Evolutionary conservation across 768 basidiomycete genomes (phyloP).

Genomic region (Tulasnella sp.): DNA sequence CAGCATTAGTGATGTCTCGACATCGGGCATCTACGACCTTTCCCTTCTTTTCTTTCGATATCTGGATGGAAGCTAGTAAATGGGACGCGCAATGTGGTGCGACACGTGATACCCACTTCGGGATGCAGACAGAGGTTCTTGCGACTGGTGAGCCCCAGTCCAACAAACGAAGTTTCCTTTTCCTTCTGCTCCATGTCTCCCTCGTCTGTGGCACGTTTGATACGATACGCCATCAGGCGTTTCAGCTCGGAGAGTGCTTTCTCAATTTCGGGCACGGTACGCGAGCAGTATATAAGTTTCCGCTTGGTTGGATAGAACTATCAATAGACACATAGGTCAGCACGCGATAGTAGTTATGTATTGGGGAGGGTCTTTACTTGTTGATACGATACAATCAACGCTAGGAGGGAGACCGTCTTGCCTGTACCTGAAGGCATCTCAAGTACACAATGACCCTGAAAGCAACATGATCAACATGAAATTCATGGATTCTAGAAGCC

Average conservation of each 20-base stretch:
- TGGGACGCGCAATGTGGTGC: neutral
- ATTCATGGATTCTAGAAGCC: too few species aligned
- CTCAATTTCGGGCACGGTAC: slow-evolving; percentile 98
- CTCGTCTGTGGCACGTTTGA: slow-evolving; percentile 36
- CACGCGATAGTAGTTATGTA: neutral
- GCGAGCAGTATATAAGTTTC: slow-evolving; percentile 97
- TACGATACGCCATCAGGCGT: slow-evolving; percentile 82
- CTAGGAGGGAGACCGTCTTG: slow-evolving; percentile 93
- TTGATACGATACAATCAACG: slow-evolving; percentile 95
- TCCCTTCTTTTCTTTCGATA: slow-evolving; percentile 96
- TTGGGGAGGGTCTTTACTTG: slow-evolving; percentile 44
- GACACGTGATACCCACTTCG: too few species aligned
- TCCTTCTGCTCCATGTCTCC: slow-evolving; percentile 63
- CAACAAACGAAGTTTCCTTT: slow-evolving; percentile 75
- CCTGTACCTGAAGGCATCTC: slow-evolving; percentile 99
- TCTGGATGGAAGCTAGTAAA: slow-evolving; percentile 35
- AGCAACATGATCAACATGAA: too few species aligned
- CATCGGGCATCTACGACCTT: slow-evolving; percentile 95
- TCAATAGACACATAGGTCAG: neutral
- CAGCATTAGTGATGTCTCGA: slow-evolving; percentile 84
- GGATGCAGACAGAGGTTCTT: slow-evolving; percentile 96
- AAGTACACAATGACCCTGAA: slow-evolving; percentile 96
- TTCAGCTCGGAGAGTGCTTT: slow-evolving; percentile 95
- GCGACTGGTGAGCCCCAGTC: slow-evolving; percentile 86
- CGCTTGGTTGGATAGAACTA: slow-evolving; percentile 87